Conservation (phyloP, 1,284 basidiomycete species). For the Cutaneotrichosporon cavernicola region DNA sequence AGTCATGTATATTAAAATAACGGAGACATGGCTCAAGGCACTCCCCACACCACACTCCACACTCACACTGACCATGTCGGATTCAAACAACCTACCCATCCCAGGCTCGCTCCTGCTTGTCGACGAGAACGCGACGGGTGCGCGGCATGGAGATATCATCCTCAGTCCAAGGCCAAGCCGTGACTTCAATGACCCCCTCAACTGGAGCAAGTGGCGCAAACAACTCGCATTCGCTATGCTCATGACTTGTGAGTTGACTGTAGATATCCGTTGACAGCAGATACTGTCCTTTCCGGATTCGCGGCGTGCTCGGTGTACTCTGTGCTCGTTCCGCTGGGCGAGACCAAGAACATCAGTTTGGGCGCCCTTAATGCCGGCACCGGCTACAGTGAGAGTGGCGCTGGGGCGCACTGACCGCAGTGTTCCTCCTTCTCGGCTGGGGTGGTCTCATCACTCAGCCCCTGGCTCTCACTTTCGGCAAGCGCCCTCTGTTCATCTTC, state of each 20-base stretch:
- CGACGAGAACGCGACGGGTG: conserved; percentile 13
- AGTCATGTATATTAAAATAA: neutral
- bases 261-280: conserved; percentile 7
- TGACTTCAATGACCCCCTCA: conserved; percentile 31
- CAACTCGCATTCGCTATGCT: conserved; percentile 25
- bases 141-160: conserved; percentile 23
- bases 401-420: conserved; percentile 10
- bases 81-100: conserved; percentile 21
- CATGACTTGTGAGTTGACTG: conserved; percentile 22
- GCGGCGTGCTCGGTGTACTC: conserved; percentile 26
- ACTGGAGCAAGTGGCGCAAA: conserved; percentile 29
- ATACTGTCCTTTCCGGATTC: conserved; percentile 21
- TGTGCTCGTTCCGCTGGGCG: conserved; percentile 28
- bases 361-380: conserved; percentile 29
- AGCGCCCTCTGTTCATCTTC: conserved; percentile 29
- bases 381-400: conserved; percentile 24
- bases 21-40: neutral
- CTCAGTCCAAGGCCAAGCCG: conserved; percentile 27
- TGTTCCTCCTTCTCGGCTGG: conserved; percentile 33
- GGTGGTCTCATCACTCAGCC: conserved; percentile 33
- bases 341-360: conserved; percentile 26
- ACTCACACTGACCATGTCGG: neutral
- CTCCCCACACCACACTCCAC: neutral
- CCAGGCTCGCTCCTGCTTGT: conserved; percentile 29
- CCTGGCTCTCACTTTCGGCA: conserved; percentile 31